Base-by-base conservation (phyloP, 176 grass and related monocot genomes). In the Puccinellia tenuiflora region DNA sequence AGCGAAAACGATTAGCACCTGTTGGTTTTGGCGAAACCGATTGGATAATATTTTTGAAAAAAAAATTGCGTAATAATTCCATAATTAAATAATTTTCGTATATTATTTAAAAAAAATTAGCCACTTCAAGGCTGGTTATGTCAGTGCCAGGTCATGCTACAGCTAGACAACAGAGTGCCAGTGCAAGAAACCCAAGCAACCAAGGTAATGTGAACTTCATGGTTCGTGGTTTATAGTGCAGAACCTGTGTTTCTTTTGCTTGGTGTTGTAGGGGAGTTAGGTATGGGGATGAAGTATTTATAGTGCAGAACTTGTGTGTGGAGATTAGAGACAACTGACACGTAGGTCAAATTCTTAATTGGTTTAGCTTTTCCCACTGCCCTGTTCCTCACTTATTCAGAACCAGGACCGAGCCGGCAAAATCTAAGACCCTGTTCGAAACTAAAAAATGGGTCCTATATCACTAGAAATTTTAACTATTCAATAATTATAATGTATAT, bases 191-290 rank as follows among this genome's bases (percentile, higher is more conserved):
- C 43, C 68, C 14, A 51, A 86, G 84, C 45, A 75, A 73, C 43
- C n/a, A 37, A 50, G 68, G 7, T 65, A 73, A 25, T 8, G 31
- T 33, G 43, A 45, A 40, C 22, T 65, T 73, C 84, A 86, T 86
- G 5, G 55, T 52, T 31, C 43, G 28, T 28, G 56, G 67, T 72
- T 70, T 70, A 14, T 25, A 57, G 24, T 12, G 11, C 24, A 6
- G 24, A 60, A 28, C 24, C 56, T 28, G 25, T 60, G 39, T 24
- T 43, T 7, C 0, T 70, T 40, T 43, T 24, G 37, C 37, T 70
- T 17, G n/a, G 68, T 11, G n/a, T 46, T 72, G 42, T 46, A 18
- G 24, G 68, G 2, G 29, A 26, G 13, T 47, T 72, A 26, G 68
- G 68, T 24, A 45, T 18, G n/a, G 68, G 40, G 14, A 72, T 28